Evolutionary conservation across 441 rosid species (phyloP).

Genomic region (Eruca vesicaria): DNA sequence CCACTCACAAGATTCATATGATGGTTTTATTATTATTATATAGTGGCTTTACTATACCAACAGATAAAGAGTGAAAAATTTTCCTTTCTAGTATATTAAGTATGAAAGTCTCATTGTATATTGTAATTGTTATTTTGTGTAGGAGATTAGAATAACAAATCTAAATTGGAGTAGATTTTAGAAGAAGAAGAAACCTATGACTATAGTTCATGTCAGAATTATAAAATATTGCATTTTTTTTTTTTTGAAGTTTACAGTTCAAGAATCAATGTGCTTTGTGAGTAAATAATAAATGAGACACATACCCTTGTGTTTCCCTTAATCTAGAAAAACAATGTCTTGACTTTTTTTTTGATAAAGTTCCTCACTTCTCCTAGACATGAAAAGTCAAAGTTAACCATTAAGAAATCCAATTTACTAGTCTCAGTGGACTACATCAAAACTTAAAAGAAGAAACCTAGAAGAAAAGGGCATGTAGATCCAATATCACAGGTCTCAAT

Average conservation of each 20-base stretch:
- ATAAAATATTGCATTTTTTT: neutral
- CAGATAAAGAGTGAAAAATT: conserved; percentile 26
- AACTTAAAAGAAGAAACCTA: conserved; percentile 10
- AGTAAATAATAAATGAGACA: conserved; percentile 28
- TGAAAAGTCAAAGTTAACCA: conserved; percentile 21
- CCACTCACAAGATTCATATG: conserved; percentile 29
- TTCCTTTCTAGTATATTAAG: neutral
- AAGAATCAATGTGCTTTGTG: conserved; percentile 18
- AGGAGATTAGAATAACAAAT: conserved; percentile 15
- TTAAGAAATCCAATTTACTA: conserved; percentile 9
- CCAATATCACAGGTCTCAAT: conserved; percentile 18
- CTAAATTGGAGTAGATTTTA: neutral
- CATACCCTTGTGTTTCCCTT: conserved; percentile 29
- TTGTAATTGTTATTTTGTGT: too few relatives aligned
- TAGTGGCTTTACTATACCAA: conserved; percentile 33
- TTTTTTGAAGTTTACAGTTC: neutral
- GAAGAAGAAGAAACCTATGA: neutral
- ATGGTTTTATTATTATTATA: neutral
- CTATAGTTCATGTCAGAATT: neutral
- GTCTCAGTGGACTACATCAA: conserved; percentile 13
- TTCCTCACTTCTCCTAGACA: neutral
- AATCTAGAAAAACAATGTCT: conserved; percentile 16
- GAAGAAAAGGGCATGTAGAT: conserved; percentile 9
- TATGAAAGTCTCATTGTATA: neutral
- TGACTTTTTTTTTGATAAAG: neutral